phyloP scores from a whole-genome alignment of 352 stramenopile species.

The Pythium volutum region DNA sequence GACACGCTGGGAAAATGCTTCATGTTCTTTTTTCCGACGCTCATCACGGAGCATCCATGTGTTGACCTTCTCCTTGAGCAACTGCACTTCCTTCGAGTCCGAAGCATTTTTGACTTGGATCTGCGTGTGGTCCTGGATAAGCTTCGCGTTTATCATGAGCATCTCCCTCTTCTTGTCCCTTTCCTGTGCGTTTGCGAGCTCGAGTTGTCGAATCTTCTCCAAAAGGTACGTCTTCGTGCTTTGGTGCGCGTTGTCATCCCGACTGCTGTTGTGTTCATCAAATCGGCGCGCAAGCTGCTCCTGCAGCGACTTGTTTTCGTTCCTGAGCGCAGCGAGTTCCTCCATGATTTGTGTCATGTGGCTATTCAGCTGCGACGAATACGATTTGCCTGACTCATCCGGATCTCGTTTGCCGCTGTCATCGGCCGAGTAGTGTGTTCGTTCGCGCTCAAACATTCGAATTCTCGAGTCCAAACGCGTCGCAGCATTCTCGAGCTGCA shows the following conservation, averaged over 20 bases:
- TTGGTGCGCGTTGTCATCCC: neutral
- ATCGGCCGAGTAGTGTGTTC: slow-evolving; percentile 32
- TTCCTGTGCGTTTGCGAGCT: slow-evolving; percentile 38
- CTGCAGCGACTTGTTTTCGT: slow-evolving; percentile 40
- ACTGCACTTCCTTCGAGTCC: slow-evolving; percentile 29
- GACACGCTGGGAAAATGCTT: slow-evolving; percentile 18
- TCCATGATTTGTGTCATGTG: slow-evolving; percentile 39
- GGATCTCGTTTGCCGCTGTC: slow-evolving; percentile 33
- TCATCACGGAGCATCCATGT: slow-evolving; percentile 49
- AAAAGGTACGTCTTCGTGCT: slow-evolving; percentile 31
- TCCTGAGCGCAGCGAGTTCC: slow-evolving; percentile 46
- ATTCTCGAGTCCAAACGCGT: slow-evolving; percentile 48
- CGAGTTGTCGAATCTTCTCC: slow-evolving; percentile 48
- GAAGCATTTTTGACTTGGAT: slow-evolving; percentile 36
- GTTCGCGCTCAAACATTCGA: slow-evolving; percentile 47
- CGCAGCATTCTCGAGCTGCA: slow-evolving; percentile 30
- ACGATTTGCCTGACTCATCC: slow-evolving; percentile 28
- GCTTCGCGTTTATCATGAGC: slow-evolving; percentile 60
- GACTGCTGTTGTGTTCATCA: neutral
- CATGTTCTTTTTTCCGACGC: slow-evolving; percentile 38
- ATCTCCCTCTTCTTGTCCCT: slow-evolving; percentile 61
- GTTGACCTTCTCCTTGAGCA: slow-evolving; percentile 52
- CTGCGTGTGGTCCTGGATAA: slow-evolving; percentile 64
- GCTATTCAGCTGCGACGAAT: slow-evolving; percentile 37
- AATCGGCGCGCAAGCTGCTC: slow-evolving; percentile 2